A percentile compares a stretch with the other conserved stretches of the same genome.
Conservation (phyloP, 257 asterid species). For the Solanum piurae region DNA sequence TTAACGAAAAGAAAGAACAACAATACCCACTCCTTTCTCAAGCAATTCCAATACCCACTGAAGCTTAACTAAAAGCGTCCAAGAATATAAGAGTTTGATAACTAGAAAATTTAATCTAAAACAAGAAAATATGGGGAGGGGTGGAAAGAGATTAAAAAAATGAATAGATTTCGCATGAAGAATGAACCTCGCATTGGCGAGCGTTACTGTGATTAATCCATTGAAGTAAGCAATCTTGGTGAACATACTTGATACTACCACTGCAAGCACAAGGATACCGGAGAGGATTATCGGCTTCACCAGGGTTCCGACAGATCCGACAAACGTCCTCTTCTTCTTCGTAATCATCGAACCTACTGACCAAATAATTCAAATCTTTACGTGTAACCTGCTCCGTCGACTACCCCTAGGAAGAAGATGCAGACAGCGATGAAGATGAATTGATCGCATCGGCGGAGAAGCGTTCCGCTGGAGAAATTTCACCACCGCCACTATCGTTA, state of each 20-base stretch:
- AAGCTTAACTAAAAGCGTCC: background rate
- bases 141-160: background rate
- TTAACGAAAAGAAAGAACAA: too few relatives aligned
- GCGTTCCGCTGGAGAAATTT: conserved; percentile 10
- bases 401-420: conserved; percentile 23
- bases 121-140: background rate
- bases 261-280: conserved; percentile 97
- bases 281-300: conserved; percentile 81
- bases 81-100: background rate
- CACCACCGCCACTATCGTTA: conserved; percentile 16
- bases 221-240: conserved; percentile 94
- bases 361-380: background rate
- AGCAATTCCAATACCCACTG: background rate
- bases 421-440: conserved; percentile 6
- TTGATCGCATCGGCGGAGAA: background rate
- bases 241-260: conserved; percentile 94
- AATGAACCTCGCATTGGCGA: conserved; percentile 84
- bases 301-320: conserved; percentile 95
- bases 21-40: too few relatives aligned
- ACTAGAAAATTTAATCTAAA: background rate
- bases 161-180: background rate
- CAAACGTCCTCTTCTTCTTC: conserved; percentile 95
- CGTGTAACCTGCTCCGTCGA: conserved; percentile 18
- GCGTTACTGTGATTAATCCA: conserved; percentile 99
- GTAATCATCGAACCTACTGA: conserved; percentile 47